Evolutionary conservation across 306 rosid genomes (phyloP), one percentile per base, ranked within the genome.

Genomic region (Lagenaria siceraria): DNA sequence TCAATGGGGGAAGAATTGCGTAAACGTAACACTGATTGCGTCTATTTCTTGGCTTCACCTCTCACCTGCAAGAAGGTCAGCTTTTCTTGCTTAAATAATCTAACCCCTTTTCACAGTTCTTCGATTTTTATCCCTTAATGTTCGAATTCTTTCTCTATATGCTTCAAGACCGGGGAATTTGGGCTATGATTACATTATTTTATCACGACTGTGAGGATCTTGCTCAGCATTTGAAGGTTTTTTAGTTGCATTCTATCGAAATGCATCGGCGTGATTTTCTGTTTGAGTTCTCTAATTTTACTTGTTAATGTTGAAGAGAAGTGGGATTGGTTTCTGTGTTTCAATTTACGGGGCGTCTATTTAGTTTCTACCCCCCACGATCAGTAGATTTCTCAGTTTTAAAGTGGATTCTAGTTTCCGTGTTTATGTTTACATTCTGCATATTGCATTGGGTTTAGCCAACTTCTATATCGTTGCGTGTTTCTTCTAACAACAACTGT

Each of bases 1-100:
- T 21, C 80, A 8, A 94, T 92, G 97, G 96, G 84, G 48, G 96
- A 90, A 81, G 95, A 87, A 19, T 82, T 78, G 72, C 72, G 80
- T 21, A 90, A 88, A 77, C 91, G 86, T 51, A 80, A 82, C 87
- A 90, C 95, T 72, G 97, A 94, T 84, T 94, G 98, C 80, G 94
- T 91, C 69, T 89, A 88, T 84, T 91, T 94, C 87, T 76, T 89
- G 78, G 97, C 96, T 55, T 90, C 98, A 27, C 98, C 98, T 42
- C 90, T 92, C 82, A 90, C 98, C 68, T 94, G 98, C 91, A 88
- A 88, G 86, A 94, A 94, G 96, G 96, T 91, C 53, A 59, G 74
- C 76, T 33, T 17, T 46, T 33, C 64, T 54, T 33, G 33, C 75
- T 63, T 31, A 3, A 48, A 53, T 31, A 42, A 21, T 24, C 42